Evolutionary conservation across 768 basidiomycete genomes (phyloP), one percentile per base, ranked within the genome.

Genomic region (Panaeolus cyanescens): DNA sequence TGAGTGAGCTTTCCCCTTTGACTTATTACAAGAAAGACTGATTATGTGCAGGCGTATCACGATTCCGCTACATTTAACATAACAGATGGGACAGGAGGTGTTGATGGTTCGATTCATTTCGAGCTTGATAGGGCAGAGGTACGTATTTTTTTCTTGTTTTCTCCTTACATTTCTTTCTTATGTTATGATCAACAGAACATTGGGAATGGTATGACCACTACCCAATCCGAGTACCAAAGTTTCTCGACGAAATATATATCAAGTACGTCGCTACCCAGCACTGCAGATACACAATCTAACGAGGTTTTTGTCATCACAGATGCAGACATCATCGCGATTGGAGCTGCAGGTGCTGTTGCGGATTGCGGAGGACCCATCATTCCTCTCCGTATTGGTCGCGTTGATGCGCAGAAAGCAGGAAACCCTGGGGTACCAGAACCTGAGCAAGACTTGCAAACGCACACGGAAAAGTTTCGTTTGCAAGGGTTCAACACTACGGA

Each of bases 311-410:
- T 53, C 31, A 34, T 2, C 39, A 10, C 59, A 82, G 80, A 75
- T 45, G 71, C 80, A 17, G 81, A 83, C 63, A 67, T 81, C 28
- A 76, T 82, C 58, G 79, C 77, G 1, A 59, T 82, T 33, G 80
- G 72, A 20, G 70, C 75, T 2, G 67, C 75, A 19, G 71, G 75
- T 40, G 77, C 75, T 1, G 73, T 78, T 5, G 70, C 75, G 10
- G 71, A 75, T 9, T 83, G 83, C 61, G 76, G 76, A n/a, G 81
- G 82, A 7, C 81, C 82, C 10, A 62, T 74, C 12, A 75, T 83
- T 30, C 79, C 77, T 6, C 75, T 69, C 42, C 73, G 77, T 15
- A 77, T 76, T 39, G 82, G 82, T 1, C 76, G 83, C 10, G 56
- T 77, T 17, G 81, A 83, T 64, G 73, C 77, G 5, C 70, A 72